A percentile compares a stretch with the other conserved stretches of the same genome.
Conservation (phyloP, 176 grass and related monocot species). For the Puya raimondii region DNA sequence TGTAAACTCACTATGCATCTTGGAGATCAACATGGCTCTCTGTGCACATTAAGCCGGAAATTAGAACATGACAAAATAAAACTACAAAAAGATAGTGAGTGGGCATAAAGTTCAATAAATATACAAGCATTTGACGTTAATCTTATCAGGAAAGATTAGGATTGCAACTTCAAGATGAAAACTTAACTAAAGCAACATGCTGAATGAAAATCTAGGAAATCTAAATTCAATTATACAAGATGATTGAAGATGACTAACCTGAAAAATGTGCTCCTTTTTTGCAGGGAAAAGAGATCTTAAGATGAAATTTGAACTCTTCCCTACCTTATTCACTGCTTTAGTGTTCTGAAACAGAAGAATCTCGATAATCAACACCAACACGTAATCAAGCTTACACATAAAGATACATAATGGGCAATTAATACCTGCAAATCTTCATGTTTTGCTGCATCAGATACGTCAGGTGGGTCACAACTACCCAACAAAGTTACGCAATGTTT, state of each 20-base stretch:
- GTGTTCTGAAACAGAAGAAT: slow-evolving; percentile 20
- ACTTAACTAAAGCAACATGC: neutral
- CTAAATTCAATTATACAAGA: neutral
- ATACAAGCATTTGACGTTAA: neutral
- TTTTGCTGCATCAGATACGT: slow-evolving; percentile 8
- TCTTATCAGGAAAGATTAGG: neutral
- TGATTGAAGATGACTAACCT: slow-evolving; percentile 15
- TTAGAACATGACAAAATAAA: neutral
- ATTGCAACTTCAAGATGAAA: neutral
- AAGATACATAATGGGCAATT: neutral
- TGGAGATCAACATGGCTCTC: slow-evolving; percentile 28
- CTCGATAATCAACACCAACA: neutral
- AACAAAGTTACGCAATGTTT: slow-evolving; percentile 16
- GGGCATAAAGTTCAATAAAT: neutral
- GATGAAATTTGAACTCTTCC: slow-evolving; percentile 19
- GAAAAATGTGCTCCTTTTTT: slow-evolving; percentile 1
- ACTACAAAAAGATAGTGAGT: neutral
- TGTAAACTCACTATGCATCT: slow-evolving; percentile 5
- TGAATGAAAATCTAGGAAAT: neutral
- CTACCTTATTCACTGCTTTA: neutral
- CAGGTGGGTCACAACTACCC: slow-evolving; percentile 1
- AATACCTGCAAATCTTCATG: slow-evolving; percentile 19
- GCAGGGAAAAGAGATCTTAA: slow-evolving; percentile 24
- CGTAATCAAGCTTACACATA: neutral
- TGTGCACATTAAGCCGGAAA: slow-evolving; percentile 17